Conservation (phyloP, 2,329 filamentous ascomycete genomes). For the Eutypella sp. region DNA sequence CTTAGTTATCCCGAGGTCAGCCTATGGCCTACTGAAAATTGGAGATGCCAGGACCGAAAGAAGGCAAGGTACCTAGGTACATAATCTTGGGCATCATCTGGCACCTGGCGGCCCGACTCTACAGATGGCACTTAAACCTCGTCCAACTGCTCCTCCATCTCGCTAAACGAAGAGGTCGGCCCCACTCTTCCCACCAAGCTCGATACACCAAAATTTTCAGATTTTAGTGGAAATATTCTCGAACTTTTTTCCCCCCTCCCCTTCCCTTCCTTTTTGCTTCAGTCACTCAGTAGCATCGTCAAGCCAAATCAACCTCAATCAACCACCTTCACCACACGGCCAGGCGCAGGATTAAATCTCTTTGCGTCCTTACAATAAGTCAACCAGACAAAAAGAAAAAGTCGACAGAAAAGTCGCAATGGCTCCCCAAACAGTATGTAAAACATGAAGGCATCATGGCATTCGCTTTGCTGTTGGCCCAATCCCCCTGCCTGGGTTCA, state of each 20-base stretch:
- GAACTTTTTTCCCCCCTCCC: too few relatives aligned
- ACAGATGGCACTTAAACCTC: too few relatives aligned
- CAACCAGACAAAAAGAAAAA: slow-evolving; percentile 11
- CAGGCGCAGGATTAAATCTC: slow-evolving; percentile 51
- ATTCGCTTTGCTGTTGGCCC: slow-evolving; percentile 96
- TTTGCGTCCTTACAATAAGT: slow-evolving; percentile 59
- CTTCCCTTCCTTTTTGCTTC: too few relatives aligned
- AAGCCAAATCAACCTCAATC: slow-evolving; percentile 17
- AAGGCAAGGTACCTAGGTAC: neutral
- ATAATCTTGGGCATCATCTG: neutral
- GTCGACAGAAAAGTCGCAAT: slow-evolving; percentile 66
- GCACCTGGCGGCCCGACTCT: too few relatives aligned
- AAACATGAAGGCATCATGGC: slow-evolving; percentile 50
- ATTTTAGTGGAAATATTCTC: neutral
- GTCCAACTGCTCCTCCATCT: neutral
- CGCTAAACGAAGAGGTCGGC: neutral
- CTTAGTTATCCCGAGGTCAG: too few relatives aligned
- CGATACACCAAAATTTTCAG: slow-evolving; percentile 30
- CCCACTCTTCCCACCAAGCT: slow-evolving; percentile 11
- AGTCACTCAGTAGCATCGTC: slow-evolving; percentile 13
- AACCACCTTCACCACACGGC: slow-evolving; percentile 13
- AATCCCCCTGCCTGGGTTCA: slow-evolving; percentile 32
- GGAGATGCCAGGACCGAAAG: too few relatives aligned
- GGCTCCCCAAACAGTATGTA: slow-evolving; percentile 87
- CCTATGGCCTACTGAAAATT: too few relatives aligned